phyloP scores from a whole-genome alignment of 78 protist species.

The Dictyostelium purpureum region DNA sequence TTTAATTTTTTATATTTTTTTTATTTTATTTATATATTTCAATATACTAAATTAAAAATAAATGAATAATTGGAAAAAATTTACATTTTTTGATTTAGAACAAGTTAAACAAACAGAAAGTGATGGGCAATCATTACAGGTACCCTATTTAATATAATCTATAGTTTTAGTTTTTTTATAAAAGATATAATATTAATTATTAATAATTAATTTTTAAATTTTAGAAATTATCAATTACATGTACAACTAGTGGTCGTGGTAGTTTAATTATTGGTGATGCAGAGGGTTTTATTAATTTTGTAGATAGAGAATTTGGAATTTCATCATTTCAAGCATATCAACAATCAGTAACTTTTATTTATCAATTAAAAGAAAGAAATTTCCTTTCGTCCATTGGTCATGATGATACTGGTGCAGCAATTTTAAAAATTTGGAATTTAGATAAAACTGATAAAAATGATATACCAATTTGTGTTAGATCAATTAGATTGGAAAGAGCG shows the following conservation, averaged over 20 bases:
- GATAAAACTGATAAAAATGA: constrained; percentile 70
- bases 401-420: constrained; percentile 53
- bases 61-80: constrained; percentile 75
- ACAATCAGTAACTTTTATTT: constrained; percentile 8
- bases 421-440: constrained; percentile 45
- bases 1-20: neutral
- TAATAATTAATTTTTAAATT: neutral
- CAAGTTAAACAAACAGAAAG: constrained; percentile 51
- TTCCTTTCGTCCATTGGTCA: constrained; percentile 63
- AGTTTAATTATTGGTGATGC: constrained; percentile 70
- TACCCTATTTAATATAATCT: constrained; percentile 2
- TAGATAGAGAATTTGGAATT: constrained; percentile 63
- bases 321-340: constrained; percentile 77
- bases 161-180: too few species aligned
- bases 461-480: constrained; percentile 66
- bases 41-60: neutral
- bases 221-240: constrained; percentile 58
- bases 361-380: constrained; percentile 68
- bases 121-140: neutral
- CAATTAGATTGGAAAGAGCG: constrained; percentile 44
- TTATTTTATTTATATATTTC: neutral
- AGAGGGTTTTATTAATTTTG: constrained; percentile 71
- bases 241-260: constrained; percentile 88
- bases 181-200: too few species aligned
- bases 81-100: constrained; percentile 82